Percentiles rank a stretch among this genome's conserved stretches.
Evolutionary conservation across 305 asterid species (phyloP).

Genomic region (Solanum hybrid): DNA sequence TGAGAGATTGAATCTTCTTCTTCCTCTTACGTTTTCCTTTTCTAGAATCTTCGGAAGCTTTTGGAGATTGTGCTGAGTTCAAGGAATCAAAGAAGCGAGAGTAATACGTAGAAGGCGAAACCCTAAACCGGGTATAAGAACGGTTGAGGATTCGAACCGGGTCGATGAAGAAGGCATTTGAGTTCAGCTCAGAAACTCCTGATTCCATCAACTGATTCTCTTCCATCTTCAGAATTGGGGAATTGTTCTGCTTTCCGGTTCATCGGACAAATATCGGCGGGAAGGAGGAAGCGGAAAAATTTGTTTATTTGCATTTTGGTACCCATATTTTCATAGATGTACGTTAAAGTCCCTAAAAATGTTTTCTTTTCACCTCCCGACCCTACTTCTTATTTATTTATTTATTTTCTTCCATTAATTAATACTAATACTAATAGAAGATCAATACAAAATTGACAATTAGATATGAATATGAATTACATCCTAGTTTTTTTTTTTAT

Average conservation of each 20-base stretch:
- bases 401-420: neutral
- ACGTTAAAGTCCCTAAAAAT: neutral
- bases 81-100: constrained; percentile 54
- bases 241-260: neutral
- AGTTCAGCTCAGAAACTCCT: constrained; percentile 39
- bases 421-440: neutral
- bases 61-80: constrained; percentile 8
- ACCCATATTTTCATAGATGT: neutral
- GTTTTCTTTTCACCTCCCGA: neutral
- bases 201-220: constrained; percentile 30
- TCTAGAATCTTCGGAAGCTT: constrained; percentile 9
- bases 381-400: neutral
- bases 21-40: constrained; percentile 59
- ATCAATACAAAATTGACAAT: neutral
- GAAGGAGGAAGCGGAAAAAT: neutral
- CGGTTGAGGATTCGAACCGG: constrained; percentile 75
- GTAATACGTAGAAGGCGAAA: constrained; percentile 64
- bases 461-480: neutral
- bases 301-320: neutral
- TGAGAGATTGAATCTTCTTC: constrained; percentile 31
- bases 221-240: neutral
- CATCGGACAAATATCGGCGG: neutral
- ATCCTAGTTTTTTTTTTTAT: neutral
- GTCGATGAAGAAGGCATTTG: constrained; percentile 48
- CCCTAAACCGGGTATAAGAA: constrained; percentile 55